phyloP scores from a whole-genome alignment of 1,284 basidiomycete genomes.

The Pseudozyma hubeiensis region DNA sequence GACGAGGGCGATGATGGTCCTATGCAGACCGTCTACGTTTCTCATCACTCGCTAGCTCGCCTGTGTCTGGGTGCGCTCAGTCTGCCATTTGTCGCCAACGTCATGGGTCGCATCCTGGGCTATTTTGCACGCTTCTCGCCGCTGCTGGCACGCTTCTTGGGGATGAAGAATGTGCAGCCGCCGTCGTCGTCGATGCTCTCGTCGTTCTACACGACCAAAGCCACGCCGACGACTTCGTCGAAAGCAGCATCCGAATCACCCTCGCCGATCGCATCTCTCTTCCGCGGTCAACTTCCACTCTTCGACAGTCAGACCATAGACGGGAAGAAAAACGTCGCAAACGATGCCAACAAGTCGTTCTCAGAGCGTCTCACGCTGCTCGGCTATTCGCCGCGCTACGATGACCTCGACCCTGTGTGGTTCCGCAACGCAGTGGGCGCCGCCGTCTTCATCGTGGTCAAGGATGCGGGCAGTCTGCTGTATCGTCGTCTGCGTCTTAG shows the following conservation, averaged over 20 bases:
- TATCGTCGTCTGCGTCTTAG: conserved; percentile 53
- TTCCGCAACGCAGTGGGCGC: conserved; percentile 61
- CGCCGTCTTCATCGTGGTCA: conserved; percentile 55
- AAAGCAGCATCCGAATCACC: conserved; percentile 2
- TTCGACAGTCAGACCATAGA: conserved; percentile 10
- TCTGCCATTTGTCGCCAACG: conserved; percentile 56
- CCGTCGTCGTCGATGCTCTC: conserved; percentile 20
- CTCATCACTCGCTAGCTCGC: conserved; percentile 46
- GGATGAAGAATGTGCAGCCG: conserved; percentile 26
- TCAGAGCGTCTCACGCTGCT: conserved; percentile 19
- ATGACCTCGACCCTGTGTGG: conserved; percentile 64
- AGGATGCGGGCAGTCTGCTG: conserved; percentile 50
- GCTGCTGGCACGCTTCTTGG: conserved; percentile 35
- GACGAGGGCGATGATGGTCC: conserved; percentile 8
- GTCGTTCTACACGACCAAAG: conserved; percentile 39
- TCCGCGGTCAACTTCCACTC: conserved; percentile 25
- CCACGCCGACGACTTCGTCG: conserved; percentile 6
- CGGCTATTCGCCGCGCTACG: conserved; percentile 24
- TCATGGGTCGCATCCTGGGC: conserved; percentile 56
- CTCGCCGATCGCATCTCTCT: conserved; percentile 34
- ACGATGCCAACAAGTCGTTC: conserved; percentile 5
- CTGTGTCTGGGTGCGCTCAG: conserved; percentile 56
- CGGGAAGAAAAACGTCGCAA: background rate
- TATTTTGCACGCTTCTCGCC: conserved; percentile 24
- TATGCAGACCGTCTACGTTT: conserved; percentile 54